Base-by-base conservation (phyloP, 805 yeast genomes). In the Pichia phayaonensis region DNA sequence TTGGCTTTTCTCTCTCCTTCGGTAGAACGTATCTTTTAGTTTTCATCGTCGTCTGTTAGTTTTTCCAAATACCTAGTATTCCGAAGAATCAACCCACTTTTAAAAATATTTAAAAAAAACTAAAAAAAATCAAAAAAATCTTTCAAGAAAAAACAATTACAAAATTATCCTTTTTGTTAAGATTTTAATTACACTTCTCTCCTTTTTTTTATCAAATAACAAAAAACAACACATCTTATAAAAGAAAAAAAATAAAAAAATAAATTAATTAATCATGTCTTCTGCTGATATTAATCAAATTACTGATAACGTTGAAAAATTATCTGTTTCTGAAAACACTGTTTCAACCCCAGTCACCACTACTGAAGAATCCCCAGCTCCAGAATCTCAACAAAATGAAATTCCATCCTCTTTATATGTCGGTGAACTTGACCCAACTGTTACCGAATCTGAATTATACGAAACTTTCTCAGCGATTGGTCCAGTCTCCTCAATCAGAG, bases 381-480 rank as follows among this genome's bases (percentile, higher is more conserved):
- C 55, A 67, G 63, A 71, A 49, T 66, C 71, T 45, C 63, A 63
- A 50, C 75, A 76, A 56, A 74, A 80, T 49, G 84, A 79, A 64
- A 71, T 79, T 54, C 75, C 85, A 54, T 94, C 94, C 57, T 89
- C 97, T 45, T 82, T 94, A 63, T 94, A 94, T 74, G 98, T 94
- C 67, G 98, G 99, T 67, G 99, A 94, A 75, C 83, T 94, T 64
- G 95, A 88, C 71, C 87, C 90, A 57, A 70, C 86, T 44, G 96
- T 94, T 61, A 86, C 89, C 62, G 99, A 94, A 79, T 96, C 98
- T 55, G 78, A 85, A 63, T 81, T 94, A 67, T 94, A 86, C 69
- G 99, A 94, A 77, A 77, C 90, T 64, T 94, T 94, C 77, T 86
- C 95, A 58, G 90, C 87, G 66, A 79, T 92, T 63, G 99, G 98